These are phyloP conservation scores for Albifimbria verrucaria DNA, from an alignment of 2,329 filamentous ascomycete genomes.

Conservation along the genomic window DNA sequence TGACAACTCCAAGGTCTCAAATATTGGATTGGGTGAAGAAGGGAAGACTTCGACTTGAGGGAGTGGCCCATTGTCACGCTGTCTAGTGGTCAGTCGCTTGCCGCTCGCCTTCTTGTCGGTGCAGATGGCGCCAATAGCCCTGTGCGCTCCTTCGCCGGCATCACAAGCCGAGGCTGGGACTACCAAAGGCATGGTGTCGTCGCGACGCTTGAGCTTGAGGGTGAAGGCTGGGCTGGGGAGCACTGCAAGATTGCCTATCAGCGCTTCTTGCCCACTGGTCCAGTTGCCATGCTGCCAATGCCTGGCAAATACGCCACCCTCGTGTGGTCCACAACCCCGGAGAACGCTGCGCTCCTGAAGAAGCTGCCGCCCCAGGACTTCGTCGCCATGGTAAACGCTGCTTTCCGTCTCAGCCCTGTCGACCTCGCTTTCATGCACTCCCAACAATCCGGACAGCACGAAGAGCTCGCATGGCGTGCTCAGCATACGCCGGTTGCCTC, in stretches of 20 bases:
- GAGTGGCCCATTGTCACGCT: slow-evolving; percentile 85
- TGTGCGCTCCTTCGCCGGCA: slow-evolving; percentile 84
- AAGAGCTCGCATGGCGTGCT: slow-evolving; percentile 82
- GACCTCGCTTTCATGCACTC: slow-evolving; percentile 84
- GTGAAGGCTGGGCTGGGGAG: slow-evolving; percentile 51
- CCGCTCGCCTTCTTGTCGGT: slow-evolving; percentile 82
- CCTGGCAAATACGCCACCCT: slow-evolving; percentile 80
- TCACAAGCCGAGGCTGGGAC: slow-evolving; percentile 86
- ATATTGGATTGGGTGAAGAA: slow-evolving; percentile 72
- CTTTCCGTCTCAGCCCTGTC: slow-evolving; percentile 75
- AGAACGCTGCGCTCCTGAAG: slow-evolving; percentile 76
- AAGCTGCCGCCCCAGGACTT: slow-evolving; percentile 71
- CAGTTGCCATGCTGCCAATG: slow-evolving; percentile 85
- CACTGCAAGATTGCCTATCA: slow-evolving; percentile 80
- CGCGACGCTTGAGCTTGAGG: slow-evolving; percentile 75
- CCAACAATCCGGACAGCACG: slow-evolving; percentile 53
- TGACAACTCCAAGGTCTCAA: slow-evolving; percentile 72
- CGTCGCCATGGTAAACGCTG: slow-evolving; percentile 84
- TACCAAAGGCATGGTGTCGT: slow-evolving; percentile 89
- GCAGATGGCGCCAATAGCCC: slow-evolving; percentile 95
- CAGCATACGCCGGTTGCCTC: slow-evolving; percentile 61
- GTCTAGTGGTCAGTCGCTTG: slow-evolving; percentile 62
- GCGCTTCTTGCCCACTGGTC: slow-evolving; percentile 88
- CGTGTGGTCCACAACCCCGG: slow-evolving; percentile 90
- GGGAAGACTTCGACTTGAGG: slow-evolving; percentile 69